phyloP scores from a whole-genome alignment of 2,329 filamentous ascomycete species.

The Grosmannia penicillata region DNA sequence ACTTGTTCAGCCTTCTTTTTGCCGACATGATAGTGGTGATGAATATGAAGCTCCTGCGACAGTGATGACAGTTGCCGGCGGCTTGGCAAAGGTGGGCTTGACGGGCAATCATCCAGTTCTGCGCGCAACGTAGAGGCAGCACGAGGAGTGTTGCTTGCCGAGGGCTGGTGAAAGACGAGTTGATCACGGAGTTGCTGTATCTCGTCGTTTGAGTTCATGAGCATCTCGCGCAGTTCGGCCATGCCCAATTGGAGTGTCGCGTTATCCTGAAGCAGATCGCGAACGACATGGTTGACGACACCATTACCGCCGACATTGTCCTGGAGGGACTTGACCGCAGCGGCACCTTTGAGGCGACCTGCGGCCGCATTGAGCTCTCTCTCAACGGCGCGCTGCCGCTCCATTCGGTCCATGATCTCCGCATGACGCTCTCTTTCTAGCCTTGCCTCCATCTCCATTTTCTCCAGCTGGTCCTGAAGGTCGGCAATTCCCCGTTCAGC shows the following conservation, averaged over 20 bases:
- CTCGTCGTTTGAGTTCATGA: slow-evolving; percentile 85
- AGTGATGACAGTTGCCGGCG: slow-evolving; percentile 19
- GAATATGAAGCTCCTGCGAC: slow-evolving; percentile 74
- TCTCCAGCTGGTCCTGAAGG: slow-evolving; percentile 76
- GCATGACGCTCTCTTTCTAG: slow-evolving; percentile 70
- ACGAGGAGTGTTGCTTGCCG: slow-evolving; percentile 26
- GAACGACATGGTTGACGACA: slow-evolving; percentile 91
- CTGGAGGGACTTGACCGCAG: slow-evolving; percentile 51
- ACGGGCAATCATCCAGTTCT: slow-evolving; percentile 40
- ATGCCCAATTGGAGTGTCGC: slow-evolving; percentile 86
- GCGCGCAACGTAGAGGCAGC: slow-evolving; percentile 46
- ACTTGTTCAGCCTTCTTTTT: slow-evolving; percentile 44
- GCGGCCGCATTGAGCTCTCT: slow-evolving; percentile 68
- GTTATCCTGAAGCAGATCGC: slow-evolving; percentile 90
- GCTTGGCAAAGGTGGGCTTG: slow-evolving; percentile 9
- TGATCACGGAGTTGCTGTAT: slow-evolving; percentile 78
- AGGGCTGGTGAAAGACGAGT: slow-evolving; percentile 61
- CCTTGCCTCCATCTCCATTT: slow-evolving; percentile 69
- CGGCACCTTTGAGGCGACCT: slow-evolving; percentile 66
- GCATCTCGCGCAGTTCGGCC: slow-evolving; percentile 77
- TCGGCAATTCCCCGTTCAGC: slow-evolving; percentile 67
- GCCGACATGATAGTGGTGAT: slow-evolving; percentile 76
- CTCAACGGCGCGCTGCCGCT: slow-evolving; percentile 69
- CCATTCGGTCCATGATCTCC: slow-evolving; percentile 70
- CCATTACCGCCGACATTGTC: slow-evolving; percentile 29